Evolutionary conservation across 1,284 basidiomycete species (phyloP), one percentile per base, ranked within the genome.

Genomic region (Tilletia caries): DNA sequence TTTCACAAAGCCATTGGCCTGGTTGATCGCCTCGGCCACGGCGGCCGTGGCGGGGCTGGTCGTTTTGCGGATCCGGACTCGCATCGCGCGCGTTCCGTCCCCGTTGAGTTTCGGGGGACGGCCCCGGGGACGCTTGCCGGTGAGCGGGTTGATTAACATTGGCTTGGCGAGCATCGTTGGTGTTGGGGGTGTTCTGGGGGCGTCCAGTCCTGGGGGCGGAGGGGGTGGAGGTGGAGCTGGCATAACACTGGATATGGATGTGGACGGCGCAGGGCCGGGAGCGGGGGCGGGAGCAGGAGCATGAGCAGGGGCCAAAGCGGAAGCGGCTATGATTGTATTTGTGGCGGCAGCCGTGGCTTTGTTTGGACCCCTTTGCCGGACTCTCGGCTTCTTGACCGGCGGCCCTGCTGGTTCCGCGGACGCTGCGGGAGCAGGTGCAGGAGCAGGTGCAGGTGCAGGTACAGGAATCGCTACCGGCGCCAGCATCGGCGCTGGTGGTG

Each of bases 1-100:
- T 15, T 62, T 62, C 32, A 62, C 58, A 37, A 62, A 62, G 32
- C 58, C 58, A 34, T 62, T 62, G 32, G 58, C 58, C 10, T 33
- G 15, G 58, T 62, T 62, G 27, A 62, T 62, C 29, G 58, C 58
- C 58, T 62, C 58, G 32, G 58, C 58, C 29, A 34, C 20, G 5
- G 58, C 58, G 15, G 58, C 58, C 6, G 58, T 29, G 32, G 58
- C 58, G 32, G 58, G 32, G 27, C 29, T 33, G 18, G 58, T 62
- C 13, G 58, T 34, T 29, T 62, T 62, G 58, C 58, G 58, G 12
- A 62, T 34, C 15, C 58, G 58, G 6, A 62, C 58, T 6, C 58
- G 58, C 58, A 62, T 62, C 6, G 32, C 58, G 1, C 58, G 58
- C 3, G 32, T 33, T 25, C 58, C 58, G 32, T 62, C 58, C 0